These are phyloP conservation scores for Urtica urens DNA, from an alignment of 306 rosid species.

Conservation along the genomic window DNA sequence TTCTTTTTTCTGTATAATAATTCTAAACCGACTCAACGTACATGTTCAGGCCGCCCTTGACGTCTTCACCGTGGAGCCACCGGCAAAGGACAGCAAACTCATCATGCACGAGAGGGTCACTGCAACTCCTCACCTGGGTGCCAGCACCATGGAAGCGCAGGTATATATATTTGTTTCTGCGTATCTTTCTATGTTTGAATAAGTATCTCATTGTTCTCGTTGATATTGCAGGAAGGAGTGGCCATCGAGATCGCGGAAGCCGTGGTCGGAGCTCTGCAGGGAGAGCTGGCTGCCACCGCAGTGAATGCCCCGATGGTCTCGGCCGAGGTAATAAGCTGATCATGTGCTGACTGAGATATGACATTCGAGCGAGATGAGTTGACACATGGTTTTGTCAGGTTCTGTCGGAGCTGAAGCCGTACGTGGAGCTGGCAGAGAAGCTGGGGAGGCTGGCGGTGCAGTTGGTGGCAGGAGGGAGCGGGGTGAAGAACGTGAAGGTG, in stretches of 20 bases:
- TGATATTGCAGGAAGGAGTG: slow-evolving; percentile 81
- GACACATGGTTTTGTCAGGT: too few species aligned
- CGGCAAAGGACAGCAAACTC: slow-evolving; percentile 58
- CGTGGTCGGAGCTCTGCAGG: slow-evolving; percentile 82
- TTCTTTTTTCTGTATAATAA: not conserved
- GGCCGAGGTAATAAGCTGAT: slow-evolving; percentile 58
- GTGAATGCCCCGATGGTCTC: slow-evolving; percentile 99
- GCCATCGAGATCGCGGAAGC: slow-evolving; percentile 99
- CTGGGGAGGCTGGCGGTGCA: slow-evolving; percentile 92
- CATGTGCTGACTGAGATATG: too few species aligned
- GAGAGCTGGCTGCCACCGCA: slow-evolving; percentile 97
- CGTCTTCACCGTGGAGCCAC: slow-evolving; percentile 88
- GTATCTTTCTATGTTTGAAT: too few species aligned
- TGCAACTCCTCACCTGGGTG: slow-evolving; percentile 96
- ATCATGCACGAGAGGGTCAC: slow-evolving; percentile 76
- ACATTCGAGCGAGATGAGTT: too few species aligned
- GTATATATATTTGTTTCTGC: too few species aligned
- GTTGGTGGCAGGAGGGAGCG: slow-evolving; percentile 96
- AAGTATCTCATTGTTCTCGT: slow-evolving; percentile 9
- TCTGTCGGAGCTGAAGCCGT: slow-evolving; percentile 74
- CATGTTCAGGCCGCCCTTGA: slow-evolving; percentile 76
- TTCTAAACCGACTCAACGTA: not conserved
- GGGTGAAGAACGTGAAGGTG: slow-evolving; percentile 84
- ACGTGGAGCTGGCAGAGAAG: slow-evolving; percentile 83
- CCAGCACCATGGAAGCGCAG: slow-evolving; percentile 97